phyloP scores from a whole-genome alignment of 768 basidiomycete species.

The Leucosporidium yakuticum region DNA sequence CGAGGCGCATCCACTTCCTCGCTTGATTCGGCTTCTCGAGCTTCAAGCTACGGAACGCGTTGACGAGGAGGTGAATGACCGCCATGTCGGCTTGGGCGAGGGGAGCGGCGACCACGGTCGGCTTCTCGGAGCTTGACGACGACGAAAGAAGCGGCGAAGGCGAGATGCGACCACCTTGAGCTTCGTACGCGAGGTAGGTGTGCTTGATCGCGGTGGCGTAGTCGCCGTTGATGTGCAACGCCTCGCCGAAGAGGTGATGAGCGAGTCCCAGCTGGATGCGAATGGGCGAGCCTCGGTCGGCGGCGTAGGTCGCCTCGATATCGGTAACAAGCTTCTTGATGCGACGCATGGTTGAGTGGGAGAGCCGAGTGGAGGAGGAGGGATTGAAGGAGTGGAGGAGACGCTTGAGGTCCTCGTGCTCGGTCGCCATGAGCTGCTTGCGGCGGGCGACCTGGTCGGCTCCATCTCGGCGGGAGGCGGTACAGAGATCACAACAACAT shows the following conservation, averaged over 20 bases:
- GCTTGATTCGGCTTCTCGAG: neutral
- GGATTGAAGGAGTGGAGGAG: neutral
- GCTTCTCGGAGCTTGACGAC: neutral
- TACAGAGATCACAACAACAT: neutral
- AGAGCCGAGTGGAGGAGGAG: too few relatives aligned
- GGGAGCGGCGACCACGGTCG: neutral
- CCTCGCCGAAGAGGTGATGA: constrained; percentile 13
- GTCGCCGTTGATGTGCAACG: too few relatives aligned
- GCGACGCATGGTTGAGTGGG: neutral
- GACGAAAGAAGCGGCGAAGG: neutral
- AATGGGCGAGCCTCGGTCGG: neutral
- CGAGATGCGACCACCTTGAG: neutral
- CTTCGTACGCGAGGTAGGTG: neutral
- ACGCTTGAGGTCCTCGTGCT: neutral
- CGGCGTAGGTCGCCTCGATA: constrained; percentile 9
- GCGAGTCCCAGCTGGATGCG: neutral
- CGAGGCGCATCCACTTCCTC: neutral
- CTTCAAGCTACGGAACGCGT: neutral
- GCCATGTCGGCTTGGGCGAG: neutral
- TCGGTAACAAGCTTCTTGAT: neutral
- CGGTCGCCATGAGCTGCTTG: neutral
- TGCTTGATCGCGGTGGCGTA: neutral
- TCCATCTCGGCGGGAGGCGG: neutral
- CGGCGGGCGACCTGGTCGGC: neutral
- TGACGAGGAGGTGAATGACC: neutral